Evolutionary conservation across 306 rosid species (phyloP), one percentile per base, ranked within the genome.

Genomic region (Argentina anserina): DNA sequence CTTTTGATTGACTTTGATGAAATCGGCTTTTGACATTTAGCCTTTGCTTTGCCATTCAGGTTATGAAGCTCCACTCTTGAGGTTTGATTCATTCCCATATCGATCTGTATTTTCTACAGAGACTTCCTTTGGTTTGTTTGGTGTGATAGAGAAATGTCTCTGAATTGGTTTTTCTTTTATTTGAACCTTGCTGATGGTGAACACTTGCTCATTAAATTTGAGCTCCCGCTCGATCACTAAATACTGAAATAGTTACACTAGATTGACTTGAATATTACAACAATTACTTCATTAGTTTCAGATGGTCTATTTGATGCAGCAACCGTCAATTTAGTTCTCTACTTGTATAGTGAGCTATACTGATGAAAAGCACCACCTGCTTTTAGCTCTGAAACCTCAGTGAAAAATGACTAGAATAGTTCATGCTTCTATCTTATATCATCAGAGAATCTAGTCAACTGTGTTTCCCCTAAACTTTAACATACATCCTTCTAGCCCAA

Each of bases 1-100:
- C 17, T 14, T 55, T 55, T 11, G 33, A 55, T 55, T 25, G 17
- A 25, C 34, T 55, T 10, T 74, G 3, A 12, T 31, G 46, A 31
- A 14, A 70, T 52, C 63, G 23, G 23, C 39, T 7, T 52, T 12
- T 70, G 49, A 36, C 34, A 23, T 70, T 36, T 39, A 7, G 20
- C 37, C 8, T 65, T 52, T 9, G 17, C 42, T 68, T 75, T 75
- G 20, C 75, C 62, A 26, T 87, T 73, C 89, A 89, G 93, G 97
- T 40, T 86, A 80, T 83, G 90, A 92, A 79, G 92, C 96, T 2
- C 97, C 97, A 64, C 86, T 80, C 65, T 79, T 89, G 79, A 92
- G 96, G 93, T 92, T 80, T 36, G 71, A 21, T 56, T 36, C 37
- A 39, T 41, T 66, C 37, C 55, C 75, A 18, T 39, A n/a, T 60